phyloP scores from a whole-genome alignment of 2,329 filamentous ascomycete genomes.

The Parastagonospora avenae region DNA sequence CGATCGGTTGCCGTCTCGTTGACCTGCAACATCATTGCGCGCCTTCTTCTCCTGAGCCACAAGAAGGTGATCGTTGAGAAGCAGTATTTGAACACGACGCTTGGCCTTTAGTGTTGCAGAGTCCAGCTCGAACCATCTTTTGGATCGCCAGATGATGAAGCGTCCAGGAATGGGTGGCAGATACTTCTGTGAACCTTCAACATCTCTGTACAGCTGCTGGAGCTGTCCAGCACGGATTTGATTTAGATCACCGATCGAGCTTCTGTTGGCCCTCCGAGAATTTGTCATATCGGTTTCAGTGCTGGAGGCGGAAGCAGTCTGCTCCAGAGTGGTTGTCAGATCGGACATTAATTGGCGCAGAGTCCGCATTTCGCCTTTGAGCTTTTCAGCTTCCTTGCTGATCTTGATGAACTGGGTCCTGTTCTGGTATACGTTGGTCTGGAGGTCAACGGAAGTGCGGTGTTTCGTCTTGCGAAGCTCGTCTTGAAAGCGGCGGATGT shows the following conservation, averaged over 20 bases:
- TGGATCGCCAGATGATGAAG: slow-evolving; percentile 91
- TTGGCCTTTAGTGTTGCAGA: slow-evolving; percentile 96
- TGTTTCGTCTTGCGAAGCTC: slow-evolving; percentile 77
- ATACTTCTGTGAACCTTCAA: slow-evolving; percentile 98
- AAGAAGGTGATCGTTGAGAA: slow-evolving; percentile 92
- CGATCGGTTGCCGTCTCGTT: slow-evolving; percentile 48
- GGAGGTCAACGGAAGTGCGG: slow-evolving; percentile 80
- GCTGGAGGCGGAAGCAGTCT: slow-evolving; percentile 51
- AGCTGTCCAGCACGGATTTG: slow-evolving; percentile 71
- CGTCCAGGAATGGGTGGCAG: slow-evolving; percentile 87
- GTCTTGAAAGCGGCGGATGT: slow-evolving; percentile 81
- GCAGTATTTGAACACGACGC: slow-evolving; percentile 85
- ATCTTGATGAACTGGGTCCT: slow-evolving; percentile 99
- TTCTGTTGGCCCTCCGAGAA: slow-evolving; percentile 71
- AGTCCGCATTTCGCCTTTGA: slow-evolving; percentile 94
- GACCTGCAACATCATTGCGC: slow-evolving; percentile 69
- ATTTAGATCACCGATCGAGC: slow-evolving; percentile 79
- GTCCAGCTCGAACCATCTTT: slow-evolving; percentile 93
- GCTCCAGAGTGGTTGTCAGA: slow-evolving; percentile 63
- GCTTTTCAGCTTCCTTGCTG: slow-evolving; percentile 97
- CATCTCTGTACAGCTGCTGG: slow-evolving; percentile 89
- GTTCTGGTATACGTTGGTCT: slow-evolving; percentile 96
- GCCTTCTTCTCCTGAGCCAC: slow-evolving; percentile 94
- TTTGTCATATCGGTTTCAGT: slow-evolving; percentile 44
- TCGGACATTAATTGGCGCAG: slow-evolving; percentile 91